phyloP scores from a whole-genome alignment of 257 asterid species.

The Nicotiana sylvestris region DNA sequence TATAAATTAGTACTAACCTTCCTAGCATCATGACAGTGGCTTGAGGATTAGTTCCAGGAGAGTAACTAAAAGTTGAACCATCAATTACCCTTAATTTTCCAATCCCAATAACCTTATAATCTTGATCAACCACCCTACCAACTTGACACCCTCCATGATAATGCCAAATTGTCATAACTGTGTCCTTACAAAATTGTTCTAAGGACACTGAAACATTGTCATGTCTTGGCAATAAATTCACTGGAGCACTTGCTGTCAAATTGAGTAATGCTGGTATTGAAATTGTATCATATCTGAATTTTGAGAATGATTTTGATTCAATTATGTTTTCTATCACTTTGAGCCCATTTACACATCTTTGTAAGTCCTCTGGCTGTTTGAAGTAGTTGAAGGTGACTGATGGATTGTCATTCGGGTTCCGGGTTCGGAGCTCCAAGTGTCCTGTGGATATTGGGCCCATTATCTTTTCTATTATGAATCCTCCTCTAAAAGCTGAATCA shows the following conservation, averaged over 20 bases:
- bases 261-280: conserved; percentile 52
- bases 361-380: conserved; percentile 50
- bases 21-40: conserved; percentile 96
- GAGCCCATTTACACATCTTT: conserved; percentile 62
- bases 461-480: conserved; percentile 72
- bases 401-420: conserved; percentile 62
- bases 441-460: conserved; percentile 76
- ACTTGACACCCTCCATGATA: conserved; percentile 88
- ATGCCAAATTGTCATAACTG: conserved; percentile 93
- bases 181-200: conserved; percentile 82
- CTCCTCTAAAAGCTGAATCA: conserved; percentile 50
- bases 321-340: conserved; percentile 53
- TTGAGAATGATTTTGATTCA: conserved; percentile 52
- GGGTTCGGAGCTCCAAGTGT: conserved; percentile 40
- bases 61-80: conserved; percentile 72
- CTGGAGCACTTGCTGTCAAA: conserved; percentile 62
- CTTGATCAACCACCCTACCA: conserved; percentile 53
- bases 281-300: conserved; percentile 39
- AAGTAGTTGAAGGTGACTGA: conserved; percentile 77
- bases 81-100: conserved; percentile 61
- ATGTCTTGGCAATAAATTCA: conserved; percentile 64
- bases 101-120: conserved; percentile 57
- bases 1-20: conserved; percentile 35
- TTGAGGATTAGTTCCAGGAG: conserved; percentile 92
- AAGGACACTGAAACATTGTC: conserved; percentile 48